Percentiles rank a stretch among this genome's conserved stretches.
Conservation (phyloP, 495 filamentous ascomycete genomes). For the Daldinia childiae region DNA sequence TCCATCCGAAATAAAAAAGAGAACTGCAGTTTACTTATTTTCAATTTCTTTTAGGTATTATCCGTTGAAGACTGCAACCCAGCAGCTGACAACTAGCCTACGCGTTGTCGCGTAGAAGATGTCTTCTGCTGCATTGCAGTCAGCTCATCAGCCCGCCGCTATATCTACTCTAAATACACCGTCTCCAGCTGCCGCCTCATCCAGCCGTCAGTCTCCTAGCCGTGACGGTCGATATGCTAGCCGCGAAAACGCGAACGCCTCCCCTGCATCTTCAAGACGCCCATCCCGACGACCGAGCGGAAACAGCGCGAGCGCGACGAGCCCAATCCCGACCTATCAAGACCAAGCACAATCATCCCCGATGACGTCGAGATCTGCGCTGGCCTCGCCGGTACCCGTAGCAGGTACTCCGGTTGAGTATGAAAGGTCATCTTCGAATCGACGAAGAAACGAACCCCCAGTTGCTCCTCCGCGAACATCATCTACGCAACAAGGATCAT, state of each 20-base stretch:
- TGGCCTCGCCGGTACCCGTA: conserved; percentile 59
- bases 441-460: conserved; percentile 53
- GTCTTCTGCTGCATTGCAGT: conserved; percentile 67
- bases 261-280: conserved; percentile 55
- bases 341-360: conserved; percentile 55
- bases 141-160: conserved; percentile 60
- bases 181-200: conserved; percentile 54
- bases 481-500: conserved; percentile 55
- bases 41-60: conserved; percentile 20
- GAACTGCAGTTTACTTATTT: not conserved
- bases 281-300: conserved; percentile 63
- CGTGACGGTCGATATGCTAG: conserved; percentile 57
- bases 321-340: conserved; percentile 44
- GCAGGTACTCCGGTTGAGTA: conserved; percentile 53
- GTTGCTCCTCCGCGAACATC: conserved; percentile 72
- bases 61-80: conserved; percentile 10
- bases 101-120: conserved; percentile 53
- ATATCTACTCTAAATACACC: conserved; percentile 58
- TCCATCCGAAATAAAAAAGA: conserved; percentile 9
- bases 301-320: conserved; percentile 56
- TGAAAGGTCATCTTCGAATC: conserved; percentile 52
- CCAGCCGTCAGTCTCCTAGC: conserved; percentile 54
- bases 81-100: conserved; percentile 21
- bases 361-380: conserved; percentile 58
- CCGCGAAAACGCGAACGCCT: conserved; percentile 49